Conservation (phyloP, 441 rosid species). For the Erodium trifolium region DNA sequence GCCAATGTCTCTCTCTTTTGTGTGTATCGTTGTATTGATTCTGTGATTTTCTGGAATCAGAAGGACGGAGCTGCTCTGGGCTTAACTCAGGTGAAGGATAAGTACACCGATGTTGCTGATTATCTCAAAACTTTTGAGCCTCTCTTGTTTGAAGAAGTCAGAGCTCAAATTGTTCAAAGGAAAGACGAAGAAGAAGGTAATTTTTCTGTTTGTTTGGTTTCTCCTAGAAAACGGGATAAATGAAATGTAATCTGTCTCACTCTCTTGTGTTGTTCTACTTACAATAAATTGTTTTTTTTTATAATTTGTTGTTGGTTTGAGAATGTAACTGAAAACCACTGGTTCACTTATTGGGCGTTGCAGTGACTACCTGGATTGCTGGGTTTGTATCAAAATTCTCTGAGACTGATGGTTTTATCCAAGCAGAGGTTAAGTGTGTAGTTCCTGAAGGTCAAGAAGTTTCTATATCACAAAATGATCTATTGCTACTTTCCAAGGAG, state of each 20-base stretch:
- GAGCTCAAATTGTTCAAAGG: conserved; percentile 74
- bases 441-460: conserved; percentile 35
- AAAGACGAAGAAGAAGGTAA: conserved; percentile 70
- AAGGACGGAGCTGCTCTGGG: conserved; percentile 23
- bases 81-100: conserved; percentile 49
- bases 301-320: conserved; percentile 1
- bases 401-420: conserved; percentile 65
- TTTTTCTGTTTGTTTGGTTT: conserved; percentile 13
- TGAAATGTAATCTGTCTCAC: not conserved
- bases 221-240: conserved; percentile 3
- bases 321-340: not conserved
- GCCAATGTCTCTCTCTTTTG: not conserved
- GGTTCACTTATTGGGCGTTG: conserved; percentile 12
- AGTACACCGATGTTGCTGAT: conserved; percentile 63
- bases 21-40: not conserved
- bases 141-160: conserved; percentile 81
- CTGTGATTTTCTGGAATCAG: conserved; percentile 3
- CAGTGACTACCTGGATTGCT: conserved; percentile 52
- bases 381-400: conserved; percentile 61
- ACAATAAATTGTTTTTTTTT: not conserved
- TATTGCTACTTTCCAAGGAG: conserved; percentile 65
- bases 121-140: conserved; percentile 79
- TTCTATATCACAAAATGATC: conserved; percentile 62
- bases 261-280: no score
- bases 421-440: conserved; percentile 48